These are phyloP conservation scores for Ascochyta clinopodiicola DNA, from an alignment of 2,329 filamentous ascomycete species.

Conservation along the genomic window DNA sequence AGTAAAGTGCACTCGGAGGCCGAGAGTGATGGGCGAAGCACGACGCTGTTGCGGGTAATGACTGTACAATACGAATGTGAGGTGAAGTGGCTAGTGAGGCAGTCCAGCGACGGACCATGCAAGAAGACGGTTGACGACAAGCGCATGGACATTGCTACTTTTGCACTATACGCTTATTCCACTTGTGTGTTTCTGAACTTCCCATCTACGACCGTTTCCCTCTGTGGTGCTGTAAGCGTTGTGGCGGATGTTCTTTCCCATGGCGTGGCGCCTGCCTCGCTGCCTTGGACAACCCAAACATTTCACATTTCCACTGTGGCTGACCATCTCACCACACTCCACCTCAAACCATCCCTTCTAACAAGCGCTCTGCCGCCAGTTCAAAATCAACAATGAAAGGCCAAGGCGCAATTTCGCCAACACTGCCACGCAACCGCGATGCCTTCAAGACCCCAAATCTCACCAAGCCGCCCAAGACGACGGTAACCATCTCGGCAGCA, in stretches of 20 bases:
- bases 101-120: neutral
- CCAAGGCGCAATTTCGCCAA: neutral
- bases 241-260: neutral
- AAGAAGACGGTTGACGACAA: neutral
- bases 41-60: neutral
- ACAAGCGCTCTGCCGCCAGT: neutral
- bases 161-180: neutral
- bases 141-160: neutral
- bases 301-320: neutral
- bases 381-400: neutral
- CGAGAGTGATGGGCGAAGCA: neutral
- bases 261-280: neutral
- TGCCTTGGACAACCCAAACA: neutral
- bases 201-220: neutral
- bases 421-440: neutral
- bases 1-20: neutral
- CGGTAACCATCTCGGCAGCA: conserved; percentile 28
- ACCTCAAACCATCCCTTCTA: neutral
- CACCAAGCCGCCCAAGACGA: conserved; percentile 1
- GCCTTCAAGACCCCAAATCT: neutral
- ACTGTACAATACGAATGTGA: conserved; percentile 9
- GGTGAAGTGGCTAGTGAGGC: neutral
- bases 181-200: neutral
- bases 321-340: neutral
- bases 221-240: neutral